A percentile compares a stretch with the other conserved stretches of the same genome.
Evolutionary conservation across 768 basidiomycete genomes (phyloP).

Genomic region (Gloeophyllum trabeum): DNA sequence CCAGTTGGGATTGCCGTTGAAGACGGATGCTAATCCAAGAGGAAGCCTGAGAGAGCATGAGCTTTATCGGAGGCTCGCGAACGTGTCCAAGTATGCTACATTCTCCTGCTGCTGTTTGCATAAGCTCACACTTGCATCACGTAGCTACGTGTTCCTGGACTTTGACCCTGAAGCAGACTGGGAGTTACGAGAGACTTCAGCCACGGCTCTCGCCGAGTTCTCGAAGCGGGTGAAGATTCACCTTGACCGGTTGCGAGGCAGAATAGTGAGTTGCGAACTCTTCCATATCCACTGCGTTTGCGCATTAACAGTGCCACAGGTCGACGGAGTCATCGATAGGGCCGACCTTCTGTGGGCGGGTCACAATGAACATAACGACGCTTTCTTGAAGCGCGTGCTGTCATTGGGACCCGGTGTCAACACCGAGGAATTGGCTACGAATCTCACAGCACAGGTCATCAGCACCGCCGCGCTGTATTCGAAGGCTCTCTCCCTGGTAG

Average conservation of each 20-base stretch:
- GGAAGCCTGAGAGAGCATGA: slow-evolving; percentile 11
- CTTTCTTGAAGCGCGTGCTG: not conserved
- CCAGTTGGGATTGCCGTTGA: slow-evolving; percentile 12
- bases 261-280: slow-evolving; percentile 3
- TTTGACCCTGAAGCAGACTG: slow-evolving; percentile 9
- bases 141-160: slow-evolving; percentile 18
- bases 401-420: not conserved
- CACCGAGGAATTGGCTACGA: slow-evolving; percentile 9
- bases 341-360: not conserved
- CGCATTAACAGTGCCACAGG: not conserved
- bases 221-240: slow-evolving; percentile 3
- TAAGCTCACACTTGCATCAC: not conserved
- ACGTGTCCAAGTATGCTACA: slow-evolving; percentile 13
- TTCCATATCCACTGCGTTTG: not conserved
- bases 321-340: not conserved
- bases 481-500: slow-evolving; percentile 9
- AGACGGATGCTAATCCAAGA: slow-evolving; percentile 10
- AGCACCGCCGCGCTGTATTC: slow-evolving; percentile 7
- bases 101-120: not conserved
- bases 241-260: slow-evolving; percentile 3
- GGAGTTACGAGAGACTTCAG: slow-evolving; percentile 7
- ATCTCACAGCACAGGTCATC: slow-evolving; percentile 11
- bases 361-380: not conserved
- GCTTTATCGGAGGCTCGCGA: slow-evolving; percentile 11
- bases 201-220: slow-evolving; percentile 4